Evolutionary conservation across 441 rosid genomes (phyloP), one percentile per base, ranked within the genome.

Genomic region (Brassica balearica): DNA sequence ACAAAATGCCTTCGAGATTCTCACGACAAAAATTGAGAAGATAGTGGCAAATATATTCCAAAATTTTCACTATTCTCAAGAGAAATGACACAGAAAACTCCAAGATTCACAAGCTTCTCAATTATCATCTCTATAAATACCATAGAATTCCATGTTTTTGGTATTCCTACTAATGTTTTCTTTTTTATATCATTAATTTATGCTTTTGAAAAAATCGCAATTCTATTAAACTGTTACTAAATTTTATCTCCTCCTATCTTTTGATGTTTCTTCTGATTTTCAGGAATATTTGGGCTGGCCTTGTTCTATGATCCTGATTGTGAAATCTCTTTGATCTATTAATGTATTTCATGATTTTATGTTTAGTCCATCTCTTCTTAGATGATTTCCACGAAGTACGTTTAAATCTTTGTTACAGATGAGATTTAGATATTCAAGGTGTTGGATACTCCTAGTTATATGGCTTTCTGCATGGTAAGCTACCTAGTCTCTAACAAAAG

Each of bases 101-200:
- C 71, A 67, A 67, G 17, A 43, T 22, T 22, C 58, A 6, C 55
- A 67, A 22, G 27, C 36, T 43, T 43, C 58, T 67, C 58, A 43
- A 12, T 67, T n/a, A 43, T 67, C 69, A 43, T 22, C 27, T 67
- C 71, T 43, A 67, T 67, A 67, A 43, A 43, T 67, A 67, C 58
- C 71, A 12, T 12, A 12, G 19, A 22, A 6, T 3, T 43, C 71
- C 58, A 22, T 67, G 58, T 22, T 43, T 20, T 12, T 20, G 6
- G 8, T 67, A 43, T 67, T 7, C 36, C 58, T 11, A 12, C 27
- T 12, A 6, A 38, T 22, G 58, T 43, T 20, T 6, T 12, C 29
- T 43, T 22, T 20, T 19, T 19, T 19, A 65, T 43, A 66, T 41
- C 29, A 19, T 20, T 20, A 20, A 6, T 7, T 0, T 43, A 11